These are phyloP conservation scores for Magnaporthales sp. DNA, from an alignment of 2,329 filamentous ascomycete genomes.

Conservation along the genomic window DNA sequence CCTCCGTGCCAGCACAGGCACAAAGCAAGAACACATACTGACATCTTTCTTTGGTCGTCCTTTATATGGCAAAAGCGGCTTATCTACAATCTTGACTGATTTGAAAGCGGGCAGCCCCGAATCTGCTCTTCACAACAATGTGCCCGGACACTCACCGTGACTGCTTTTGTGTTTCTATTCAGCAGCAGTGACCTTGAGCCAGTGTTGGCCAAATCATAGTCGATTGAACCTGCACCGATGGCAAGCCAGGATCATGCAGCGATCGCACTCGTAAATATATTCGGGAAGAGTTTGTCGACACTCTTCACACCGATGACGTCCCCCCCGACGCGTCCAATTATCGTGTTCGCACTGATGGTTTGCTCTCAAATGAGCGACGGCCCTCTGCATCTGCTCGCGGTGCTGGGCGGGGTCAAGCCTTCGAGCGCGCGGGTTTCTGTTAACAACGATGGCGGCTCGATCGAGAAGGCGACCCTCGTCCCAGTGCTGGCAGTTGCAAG, in stretches of 20 bases:
- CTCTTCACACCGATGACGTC: not conserved
- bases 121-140: too few relatives aligned
- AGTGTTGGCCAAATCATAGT: not conserved
- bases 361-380: not conserved
- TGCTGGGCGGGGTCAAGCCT: not conserved
- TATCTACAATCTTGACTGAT: too few relatives aligned
- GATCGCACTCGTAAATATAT: not conserved
- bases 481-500: not conserved
- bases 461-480: not conserved
- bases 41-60: too few relatives aligned
- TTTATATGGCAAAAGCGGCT: too few relatives aligned
- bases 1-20: too few relatives aligned
- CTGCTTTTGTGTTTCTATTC: too few relatives aligned
- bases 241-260: not conserved
- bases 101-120: too few relatives aligned
- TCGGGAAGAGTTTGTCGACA: not conserved
- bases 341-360: not conserved
- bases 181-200: too few relatives aligned
- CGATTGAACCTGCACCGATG: not conserved
- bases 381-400: not conserved
- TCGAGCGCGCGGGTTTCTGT: not conserved
- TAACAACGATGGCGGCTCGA: not conserved
- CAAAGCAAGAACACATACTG: too few relatives aligned
- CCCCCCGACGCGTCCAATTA: not conserved
- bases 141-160: too few relatives aligned